Percentiles rank a stretch among this genome's conserved stretches.
Evolutionary conservation across 768 basidiomycete species (phyloP).

Genomic region (Rickenella mellea): DNA sequence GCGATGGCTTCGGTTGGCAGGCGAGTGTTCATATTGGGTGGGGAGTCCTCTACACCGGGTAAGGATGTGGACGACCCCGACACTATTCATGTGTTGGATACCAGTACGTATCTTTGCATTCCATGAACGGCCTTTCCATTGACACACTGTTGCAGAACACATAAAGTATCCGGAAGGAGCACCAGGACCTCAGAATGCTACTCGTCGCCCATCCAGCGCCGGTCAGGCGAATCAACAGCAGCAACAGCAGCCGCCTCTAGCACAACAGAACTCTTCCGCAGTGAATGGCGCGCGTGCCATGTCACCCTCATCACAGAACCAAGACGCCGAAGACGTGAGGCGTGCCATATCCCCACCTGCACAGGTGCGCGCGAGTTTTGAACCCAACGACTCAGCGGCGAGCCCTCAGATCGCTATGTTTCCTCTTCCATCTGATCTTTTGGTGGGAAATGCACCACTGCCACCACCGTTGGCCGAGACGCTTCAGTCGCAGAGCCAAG

Average conservation of each 20-base stretch:
- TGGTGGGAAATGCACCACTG: too few relatives aligned
- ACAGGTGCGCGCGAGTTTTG: too few relatives aligned
- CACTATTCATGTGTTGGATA: conserved; percentile 87
- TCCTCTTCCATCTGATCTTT: too few relatives aligned
- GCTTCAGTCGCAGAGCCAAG: too few relatives aligned
- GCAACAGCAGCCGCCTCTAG: too few relatives aligned
- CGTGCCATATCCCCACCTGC: conserved; percentile 59
- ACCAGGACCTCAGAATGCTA: conserved; percentile 16
- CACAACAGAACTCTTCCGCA: conserved; percentile 17
- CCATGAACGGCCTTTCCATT: background rate
- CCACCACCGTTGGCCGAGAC: too few relatives aligned
- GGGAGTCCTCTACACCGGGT: conserved; percentile 73
- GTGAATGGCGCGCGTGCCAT: conserved; percentile 44
- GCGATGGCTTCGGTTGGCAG: conserved; percentile 94
- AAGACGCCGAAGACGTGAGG: conserved; percentile 48
- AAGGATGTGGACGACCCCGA: conserved; percentile 69
- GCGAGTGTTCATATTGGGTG: conserved; percentile 88
- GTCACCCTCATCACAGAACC: conserved; percentile 46
- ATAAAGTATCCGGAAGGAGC: conserved; percentile 83
- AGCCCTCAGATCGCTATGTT: too few relatives aligned
- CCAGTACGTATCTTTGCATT: conserved; percentile 52
- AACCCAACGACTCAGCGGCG: too few relatives aligned
- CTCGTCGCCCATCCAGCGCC: conserved; percentile 7
- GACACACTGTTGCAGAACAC: conserved; percentile 69
- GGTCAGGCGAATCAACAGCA: too few relatives aligned